phyloP scores from a whole-genome alignment of 2,329 filamentous ascomycete species.

The Phialocephala sp. region DNA sequence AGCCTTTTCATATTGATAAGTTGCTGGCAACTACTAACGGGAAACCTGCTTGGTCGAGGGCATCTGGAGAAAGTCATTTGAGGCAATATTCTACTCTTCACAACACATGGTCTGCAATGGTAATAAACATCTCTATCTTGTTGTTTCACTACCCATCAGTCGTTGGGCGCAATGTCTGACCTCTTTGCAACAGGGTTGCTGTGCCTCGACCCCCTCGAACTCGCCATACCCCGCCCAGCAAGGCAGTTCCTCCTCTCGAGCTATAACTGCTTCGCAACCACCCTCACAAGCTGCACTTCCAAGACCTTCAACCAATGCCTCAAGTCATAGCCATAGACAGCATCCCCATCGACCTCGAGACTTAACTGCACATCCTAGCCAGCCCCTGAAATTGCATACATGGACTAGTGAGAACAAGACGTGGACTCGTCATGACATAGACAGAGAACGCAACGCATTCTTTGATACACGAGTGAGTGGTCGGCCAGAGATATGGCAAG shows the following conservation, averaged over 20 bases:
- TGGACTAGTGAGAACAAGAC: conserved; percentile 67
- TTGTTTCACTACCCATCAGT: not conserved
- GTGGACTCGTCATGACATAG: conserved; percentile 74
- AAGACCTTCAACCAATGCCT: conserved; percentile 32
- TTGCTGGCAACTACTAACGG: not conserved
- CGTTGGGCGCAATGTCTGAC: not conserved
- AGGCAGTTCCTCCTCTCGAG: conserved; percentile 53
- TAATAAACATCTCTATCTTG: not conserved
- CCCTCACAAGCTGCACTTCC: conserved; percentile 33
- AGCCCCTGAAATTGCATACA: conserved; percentile 67
- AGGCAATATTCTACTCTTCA: not conserved
- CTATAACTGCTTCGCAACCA: conserved; percentile 50
- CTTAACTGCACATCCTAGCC: conserved; percentile 71
- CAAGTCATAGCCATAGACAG: conserved; percentile 22
- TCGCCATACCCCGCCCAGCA: conserved; percentile 25
- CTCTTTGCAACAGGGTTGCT: conserved; percentile 13
- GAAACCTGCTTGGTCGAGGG: conserved; percentile 1
- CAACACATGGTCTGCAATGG: conserved; percentile 10
- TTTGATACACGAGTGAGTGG: conserved; percentile 90
- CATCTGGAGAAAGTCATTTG: not conserved
- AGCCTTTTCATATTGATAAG: not conserved
- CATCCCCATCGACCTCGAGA: conserved; percentile 21
- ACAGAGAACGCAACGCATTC: conserved; percentile 78
- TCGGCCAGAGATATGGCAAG: conserved; percentile 78
- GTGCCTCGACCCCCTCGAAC: conserved; percentile 15